Percentiles rank a stretch among this genome's conserved stretches.
Conservation (phyloP, 768 basidiomycete species). For the Serendipita sp. region DNA sequence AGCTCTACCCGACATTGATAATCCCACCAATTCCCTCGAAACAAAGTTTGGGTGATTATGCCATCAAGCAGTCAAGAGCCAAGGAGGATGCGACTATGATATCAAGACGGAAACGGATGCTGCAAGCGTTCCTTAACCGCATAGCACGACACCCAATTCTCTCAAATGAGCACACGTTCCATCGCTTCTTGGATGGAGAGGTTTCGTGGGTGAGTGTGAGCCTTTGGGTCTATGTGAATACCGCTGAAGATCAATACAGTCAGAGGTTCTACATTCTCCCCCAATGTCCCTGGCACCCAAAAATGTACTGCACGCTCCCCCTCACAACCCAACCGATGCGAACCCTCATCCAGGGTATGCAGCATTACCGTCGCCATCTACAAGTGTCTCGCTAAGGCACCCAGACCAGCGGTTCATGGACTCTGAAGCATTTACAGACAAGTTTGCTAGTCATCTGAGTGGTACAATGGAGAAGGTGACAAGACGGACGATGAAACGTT, state of each 20-base stretch:
- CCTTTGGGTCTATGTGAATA: neutral
- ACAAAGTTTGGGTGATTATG: constrained; percentile 90
- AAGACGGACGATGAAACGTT: constrained; percentile 77
- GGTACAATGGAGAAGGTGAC: constrained; percentile 97
- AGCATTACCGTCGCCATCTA: constrained; percentile 76
- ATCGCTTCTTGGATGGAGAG: constrained; percentile 87
- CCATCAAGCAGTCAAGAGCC: constrained; percentile 89
- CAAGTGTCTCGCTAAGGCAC: constrained; percentile 72
- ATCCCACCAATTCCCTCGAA: constrained; percentile 97
- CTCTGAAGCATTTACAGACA: constrained; percentile 88
- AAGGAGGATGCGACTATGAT: constrained; percentile 93
- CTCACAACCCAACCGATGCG: constrained; percentile 82
- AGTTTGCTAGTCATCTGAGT: constrained; percentile 81
- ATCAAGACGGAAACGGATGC: constrained; percentile 78
- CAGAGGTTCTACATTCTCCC: constrained; percentile 83
- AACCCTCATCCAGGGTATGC: constrained; percentile 57
- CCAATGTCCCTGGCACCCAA: constrained; percentile 85
- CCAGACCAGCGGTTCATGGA: constrained; percentile 95
- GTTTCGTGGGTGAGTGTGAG: constrained; percentile 71
- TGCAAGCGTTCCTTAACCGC: constrained; percentile 89
- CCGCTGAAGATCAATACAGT: constrained; percentile 27
- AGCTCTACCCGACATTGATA: constrained; percentile 88
- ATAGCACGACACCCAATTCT: constrained; percentile 83
- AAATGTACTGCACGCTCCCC: constrained; percentile 89
- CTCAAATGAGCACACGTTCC: constrained; percentile 90